Base-by-base conservation (phyloP, 2,329 filamentous ascomycete genomes). In the Cladosporium velox region DNA sequence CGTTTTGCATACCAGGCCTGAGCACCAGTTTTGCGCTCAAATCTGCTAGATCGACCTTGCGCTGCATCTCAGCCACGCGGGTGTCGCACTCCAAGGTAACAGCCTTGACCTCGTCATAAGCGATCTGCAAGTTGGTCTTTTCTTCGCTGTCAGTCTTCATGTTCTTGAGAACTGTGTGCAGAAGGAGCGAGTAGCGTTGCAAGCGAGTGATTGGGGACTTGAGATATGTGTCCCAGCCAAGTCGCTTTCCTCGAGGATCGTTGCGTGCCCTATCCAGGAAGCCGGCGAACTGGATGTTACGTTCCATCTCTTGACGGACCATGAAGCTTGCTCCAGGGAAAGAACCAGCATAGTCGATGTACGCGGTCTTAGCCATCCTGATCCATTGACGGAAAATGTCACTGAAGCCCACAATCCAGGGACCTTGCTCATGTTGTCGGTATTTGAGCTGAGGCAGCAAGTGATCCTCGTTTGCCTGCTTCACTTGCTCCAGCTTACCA, bases 331-430 rank as follows among this genome's bases (percentile, higher is more conserved):
- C 94, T 66, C 90, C 88, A 0, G 94, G 94, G 72, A 95, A 98
- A 0, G 89, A 89, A 1, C 90, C 89, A 47, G 94, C 94, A 77
- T 98, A 99, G 66, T 96, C 93, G 67, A 97, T 88, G 76, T 98
- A 99, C 12, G 92, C 90, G 2, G 86, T 83, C 77, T 90, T 92
- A 35, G 95, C 95, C 78, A 97, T 98, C 69, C 95, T 88, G 68
- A 98, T 97, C 95, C 95, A 99, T 80, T 99, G 95, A 66, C 95
- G 86, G 83, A 99, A 98, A 59, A 99, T 92, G 74, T 98, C 95
- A 76, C 93, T 97, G 79, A 97, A 97, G 3, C 95, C 95, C 14
- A 87, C 84, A 66, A 99, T 90, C 88, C 93, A 99, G 0, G 95
- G 95, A 0, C 95, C 95, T 80, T 99, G 94, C 76, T 98, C 95